Evolutionary conservation across 1,139 yeast species (phyloP).

Genomic region (Geotrichum phurueaensis): DNA sequence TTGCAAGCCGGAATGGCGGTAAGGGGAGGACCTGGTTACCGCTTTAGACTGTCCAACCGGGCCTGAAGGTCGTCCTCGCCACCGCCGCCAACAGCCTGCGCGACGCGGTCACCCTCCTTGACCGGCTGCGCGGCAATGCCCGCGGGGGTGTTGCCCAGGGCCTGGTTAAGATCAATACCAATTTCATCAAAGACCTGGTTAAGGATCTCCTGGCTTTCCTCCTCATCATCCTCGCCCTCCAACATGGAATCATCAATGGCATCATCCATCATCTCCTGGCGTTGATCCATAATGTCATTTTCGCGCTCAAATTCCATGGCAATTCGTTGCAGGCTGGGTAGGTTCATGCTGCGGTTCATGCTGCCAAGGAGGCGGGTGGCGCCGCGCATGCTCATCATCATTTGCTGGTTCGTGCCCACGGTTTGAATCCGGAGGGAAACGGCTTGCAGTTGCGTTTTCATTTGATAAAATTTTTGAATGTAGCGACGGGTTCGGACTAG

Average conservation of each 20-base stretch:
- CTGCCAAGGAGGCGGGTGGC: slow-evolving; percentile 81
- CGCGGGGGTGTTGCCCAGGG: slow-evolving; percentile 62
- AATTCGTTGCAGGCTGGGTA: slow-evolving; percentile 81
- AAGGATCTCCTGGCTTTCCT: slow-evolving; percentile 89
- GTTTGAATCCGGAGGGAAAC: slow-evolving; percentile 85
- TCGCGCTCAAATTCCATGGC: slow-evolving; percentile 95
- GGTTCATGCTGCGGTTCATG: slow-evolving; percentile 84
- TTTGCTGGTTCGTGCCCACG: slow-evolving; percentile 88
- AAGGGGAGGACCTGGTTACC: slow-evolving; percentile 29
- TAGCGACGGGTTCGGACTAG: slow-evolving; percentile 76
- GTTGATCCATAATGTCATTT: slow-evolving; percentile 95
- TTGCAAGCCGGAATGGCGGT: too few relatives aligned
- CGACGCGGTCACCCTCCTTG: slow-evolving; percentile 38
- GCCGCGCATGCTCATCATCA: slow-evolving; percentile 92
- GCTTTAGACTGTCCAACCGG: slow-evolving; percentile 73
- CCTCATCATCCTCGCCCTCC: slow-evolving; percentile 62
- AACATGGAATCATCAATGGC: slow-evolving; percentile 95
- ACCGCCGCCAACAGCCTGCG: slow-evolving; percentile 46
- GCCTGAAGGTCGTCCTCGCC: slow-evolving; percentile 84
- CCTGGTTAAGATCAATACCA: slow-evolving; percentile 75
- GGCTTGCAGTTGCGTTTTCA: slow-evolving; percentile 95
- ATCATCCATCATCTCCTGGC: slow-evolving; percentile 98
- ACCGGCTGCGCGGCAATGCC: slow-evolving; percentile 38
- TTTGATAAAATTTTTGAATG: slow-evolving; percentile 80
- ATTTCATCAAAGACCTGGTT: slow-evolving; percentile 90